Percentiles rank a stretch among this genome's conserved stretches.
phyloP scores from a whole-genome alignment of 495 filamentous ascomycete genomes.

The Aspergillus leporis region DNA sequence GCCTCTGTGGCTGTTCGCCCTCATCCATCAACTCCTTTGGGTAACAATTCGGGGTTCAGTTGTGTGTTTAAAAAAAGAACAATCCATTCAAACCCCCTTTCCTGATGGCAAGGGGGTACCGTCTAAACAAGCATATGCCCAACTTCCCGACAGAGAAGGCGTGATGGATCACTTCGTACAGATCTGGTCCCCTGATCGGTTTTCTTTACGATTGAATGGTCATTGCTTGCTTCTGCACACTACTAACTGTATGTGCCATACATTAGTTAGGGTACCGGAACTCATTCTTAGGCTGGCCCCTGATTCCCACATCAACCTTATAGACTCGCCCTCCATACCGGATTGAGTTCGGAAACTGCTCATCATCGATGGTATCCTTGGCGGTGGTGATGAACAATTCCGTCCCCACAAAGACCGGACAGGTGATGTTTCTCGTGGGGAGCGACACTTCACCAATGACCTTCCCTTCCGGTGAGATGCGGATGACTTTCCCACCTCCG shows the following conservation, averaged over 20 bases:
- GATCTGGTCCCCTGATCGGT: neutral
- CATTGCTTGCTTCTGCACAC: neutral
- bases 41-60: neutral
- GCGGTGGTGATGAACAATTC: constrained; percentile 78
- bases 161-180: neutral
- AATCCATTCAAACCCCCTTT: neutral
- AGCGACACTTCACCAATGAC: constrained; percentile 65
- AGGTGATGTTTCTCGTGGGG: constrained; percentile 70
- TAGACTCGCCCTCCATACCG: constrained; percentile 66
- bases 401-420: constrained; percentile 69
- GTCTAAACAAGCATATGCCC: neutral
- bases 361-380: constrained; percentile 55
- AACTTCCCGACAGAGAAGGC: neutral
- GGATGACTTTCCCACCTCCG: constrained; percentile 66
- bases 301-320: constrained; percentile 65
- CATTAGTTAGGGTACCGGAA: constrained; percentile 41
- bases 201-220: neutral
- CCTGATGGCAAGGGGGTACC: neutral
- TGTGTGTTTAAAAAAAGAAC: neutral
- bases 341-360: constrained; percentile 54
- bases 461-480: constrained; percentile 63
- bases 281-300: constrained; percentile 56
- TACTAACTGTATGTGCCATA: constrained; percentile 1
- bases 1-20: neutral
- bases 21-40: neutral